Conservation (phyloP, 2,329 filamentous ascomycete species). For the Grosmannia huntii region DNA sequence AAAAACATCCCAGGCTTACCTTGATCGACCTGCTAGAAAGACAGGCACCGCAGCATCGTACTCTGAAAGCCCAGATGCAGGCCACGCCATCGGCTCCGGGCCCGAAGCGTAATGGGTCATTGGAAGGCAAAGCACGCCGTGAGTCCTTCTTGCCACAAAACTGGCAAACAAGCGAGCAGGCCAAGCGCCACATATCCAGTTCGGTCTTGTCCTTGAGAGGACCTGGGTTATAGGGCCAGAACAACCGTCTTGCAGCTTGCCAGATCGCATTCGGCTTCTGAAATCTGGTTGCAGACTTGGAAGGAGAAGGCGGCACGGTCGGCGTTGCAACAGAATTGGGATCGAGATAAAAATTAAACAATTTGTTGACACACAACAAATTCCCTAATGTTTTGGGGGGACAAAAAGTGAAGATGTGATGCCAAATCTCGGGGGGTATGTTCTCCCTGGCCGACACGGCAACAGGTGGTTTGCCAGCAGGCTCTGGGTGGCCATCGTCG, state of each 20-base stretch:
- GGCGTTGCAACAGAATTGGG: conserved; percentile 18
- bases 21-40: conserved; percentile 47
- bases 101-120: conserved; percentile 42
- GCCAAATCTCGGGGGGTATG: conserved; percentile 54
- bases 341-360: conserved; percentile 49
- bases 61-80: conserved; percentile 58
- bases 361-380: conserved; percentile 54
- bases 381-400: conserved; percentile 50
- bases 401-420: conserved; percentile 54
- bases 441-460: conserved; percentile 15
- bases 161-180: conserved; percentile 51
- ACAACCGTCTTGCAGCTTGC: conserved; percentile 53
- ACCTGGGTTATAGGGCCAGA: conserved; percentile 54
- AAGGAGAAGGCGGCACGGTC: conserved; percentile 12
- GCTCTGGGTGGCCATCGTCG: background rate
- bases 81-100: conserved; percentile 48
- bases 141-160: conserved; percentile 41
- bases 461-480: background rate
- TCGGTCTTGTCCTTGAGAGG: conserved; percentile 55
- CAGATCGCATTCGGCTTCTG: conserved; percentile 55
- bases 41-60: conserved; percentile 55
- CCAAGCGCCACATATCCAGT: conserved; percentile 63
- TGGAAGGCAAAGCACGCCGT: conserved; percentile 15
- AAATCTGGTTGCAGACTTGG: conserved; percentile 16
- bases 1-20: conserved; percentile 32